phyloP scores from a whole-genome alignment of 129 eudicot species.

The Centrapalus pauciflorus region DNA sequence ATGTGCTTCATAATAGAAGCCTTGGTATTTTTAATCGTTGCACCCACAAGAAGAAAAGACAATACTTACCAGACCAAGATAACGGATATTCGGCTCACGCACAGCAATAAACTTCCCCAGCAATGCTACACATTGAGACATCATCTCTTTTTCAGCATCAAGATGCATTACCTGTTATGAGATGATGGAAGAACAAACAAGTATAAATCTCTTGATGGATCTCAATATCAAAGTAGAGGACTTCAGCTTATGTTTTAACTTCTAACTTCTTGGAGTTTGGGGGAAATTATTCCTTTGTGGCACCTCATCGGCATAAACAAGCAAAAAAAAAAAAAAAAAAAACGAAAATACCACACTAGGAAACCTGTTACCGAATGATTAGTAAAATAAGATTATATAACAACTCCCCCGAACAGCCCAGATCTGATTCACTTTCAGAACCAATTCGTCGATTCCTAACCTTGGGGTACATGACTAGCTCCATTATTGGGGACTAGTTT shows the following conservation, averaged over 20 bases:
- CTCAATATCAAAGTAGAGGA: background rate
- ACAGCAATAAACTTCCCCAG: conserved; percentile 98
- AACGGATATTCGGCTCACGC: conserved; percentile 96
- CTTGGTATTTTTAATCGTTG: background rate
- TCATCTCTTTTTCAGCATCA: conserved; percentile 99
- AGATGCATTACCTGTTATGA: conserved; percentile 86
- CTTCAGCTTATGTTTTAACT: background rate
- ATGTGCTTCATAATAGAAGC: background rate
- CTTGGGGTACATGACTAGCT: background rate
- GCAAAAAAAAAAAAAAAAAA: background rate
- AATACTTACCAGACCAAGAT: conserved; percentile 88
- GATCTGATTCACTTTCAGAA: no score
- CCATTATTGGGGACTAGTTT: background rate
- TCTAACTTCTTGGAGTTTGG: background rate
- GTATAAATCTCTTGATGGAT: background rate
- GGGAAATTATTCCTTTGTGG: background rate
- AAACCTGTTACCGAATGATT: no score
- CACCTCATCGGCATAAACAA: background rate
- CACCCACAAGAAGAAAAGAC: background rate
- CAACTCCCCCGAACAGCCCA: no score
- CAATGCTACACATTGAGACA: conserved; percentile 98
- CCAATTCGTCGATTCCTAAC: no score
- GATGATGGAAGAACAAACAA: conserved; percentile 4
- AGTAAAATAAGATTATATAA: no score
- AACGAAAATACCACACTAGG: background rate